A percentile compares a stretch with the other conserved stretches of the same genome.
These are phyloP conservation scores for Ascoidea asiatica DNA, from an alignment of 805 yeast genomes.

Conservation along the genomic window DNA sequence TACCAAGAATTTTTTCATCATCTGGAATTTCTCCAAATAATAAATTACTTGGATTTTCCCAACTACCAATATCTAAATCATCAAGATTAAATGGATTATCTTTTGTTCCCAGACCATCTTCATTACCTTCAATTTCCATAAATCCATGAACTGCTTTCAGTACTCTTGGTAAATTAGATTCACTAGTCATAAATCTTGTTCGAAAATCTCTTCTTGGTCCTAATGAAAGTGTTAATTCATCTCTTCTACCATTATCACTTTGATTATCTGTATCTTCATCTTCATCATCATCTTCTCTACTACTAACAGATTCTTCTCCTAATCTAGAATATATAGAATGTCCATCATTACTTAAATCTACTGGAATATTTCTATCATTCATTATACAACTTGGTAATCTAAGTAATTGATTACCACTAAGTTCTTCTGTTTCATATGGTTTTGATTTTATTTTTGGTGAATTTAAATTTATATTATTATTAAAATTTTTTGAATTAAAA, in stretches of 20 bases:
- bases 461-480: too few species aligned
- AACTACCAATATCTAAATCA: not conserved
- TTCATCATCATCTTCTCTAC: not conserved
- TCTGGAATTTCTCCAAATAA: not conserved
- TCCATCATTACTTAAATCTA: not conserved
- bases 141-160: not conserved
- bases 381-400: not conserved
- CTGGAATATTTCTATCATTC: not conserved
- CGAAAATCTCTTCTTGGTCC: not conserved
- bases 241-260: not conserved
- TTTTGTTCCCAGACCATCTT: not conserved
- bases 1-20: not conserved
- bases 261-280: not conserved
- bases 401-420: not conserved
- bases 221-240: not conserved
- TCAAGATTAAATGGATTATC: not conserved
- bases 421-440: not conserved
- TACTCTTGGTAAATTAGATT: not conserved
- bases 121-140: not conserved
- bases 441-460: too few species aligned
- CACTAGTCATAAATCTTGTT: not conserved
- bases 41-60: not conserved
- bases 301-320: not conserved
- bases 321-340: not conserved
- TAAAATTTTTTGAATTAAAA: too few species aligned